Evolutionary conservation across 768 basidiomycete species (phyloP), one percentile per base, ranked within the genome.

Genomic region (Suillus americanus): DNA sequence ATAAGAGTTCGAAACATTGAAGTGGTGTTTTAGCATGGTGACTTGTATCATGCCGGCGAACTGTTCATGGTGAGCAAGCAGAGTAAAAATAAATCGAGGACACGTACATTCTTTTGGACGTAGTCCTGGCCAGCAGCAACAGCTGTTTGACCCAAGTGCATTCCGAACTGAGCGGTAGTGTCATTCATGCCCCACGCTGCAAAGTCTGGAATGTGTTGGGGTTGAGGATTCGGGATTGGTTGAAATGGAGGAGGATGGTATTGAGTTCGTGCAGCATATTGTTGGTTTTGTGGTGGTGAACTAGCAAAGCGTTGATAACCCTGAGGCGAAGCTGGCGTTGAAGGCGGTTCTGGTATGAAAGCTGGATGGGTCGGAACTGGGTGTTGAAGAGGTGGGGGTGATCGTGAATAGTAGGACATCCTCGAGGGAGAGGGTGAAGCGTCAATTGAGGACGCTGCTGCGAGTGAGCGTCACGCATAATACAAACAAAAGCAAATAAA

Each of bases 1-100:
- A 75, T 99, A 99, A 0, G 89, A 89, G 73, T 98, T 98, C 18
- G 93, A 94, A 13, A 99, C 97, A 75, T 97, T 94, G 79, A 98
- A 99, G 70, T 92, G 89, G 72, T 94, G 89, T 73, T 97, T 95
- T 61, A 97, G 81, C 53, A 89, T 81, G 16, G 86, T 82, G 35
- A 90, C 77, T 3, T 93, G 95, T 64, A 97, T 84, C 66, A 91
- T 82, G 16, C 89, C 86, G 25, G 90, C 91, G 68, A 96, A 89
- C 94, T 97, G 51, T 43, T 2, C 16, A 35, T 64, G 64, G 61
- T 64, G 66, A 48, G 67, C 18, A 54, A 64, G 45, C 38, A 18
- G 56, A 45, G 14, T 53, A 62, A 43, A 33, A 9, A 43, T 6
- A 30, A 14, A 23, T 5, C 9, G 53, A 13, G 35, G 61, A 18